Evolutionary conservation across 371 early-diverging fungal genomes (phyloP), one percentile per base, ranked within the genome.

Genomic region (Chytridium lagenaria): DNA sequence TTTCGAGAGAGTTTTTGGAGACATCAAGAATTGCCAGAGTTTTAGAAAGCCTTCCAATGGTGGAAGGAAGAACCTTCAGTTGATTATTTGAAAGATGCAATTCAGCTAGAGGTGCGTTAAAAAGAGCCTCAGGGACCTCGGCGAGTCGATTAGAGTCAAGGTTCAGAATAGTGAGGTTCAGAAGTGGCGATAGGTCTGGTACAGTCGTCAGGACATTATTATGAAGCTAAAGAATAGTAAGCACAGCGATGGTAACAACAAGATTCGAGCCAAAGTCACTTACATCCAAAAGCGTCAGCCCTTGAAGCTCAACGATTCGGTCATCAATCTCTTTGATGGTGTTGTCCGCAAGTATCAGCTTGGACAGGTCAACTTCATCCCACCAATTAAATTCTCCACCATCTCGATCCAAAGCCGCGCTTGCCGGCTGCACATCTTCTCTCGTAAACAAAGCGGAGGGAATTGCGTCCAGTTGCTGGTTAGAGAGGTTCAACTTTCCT

Each of bases 401-500:
- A 40, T 83, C 86, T 2, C 78, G 64, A 26, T 82, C 84, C 39
- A 81, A 78, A 64, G 80, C 78, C 33, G 88, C 85, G 68, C 90
- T 90, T 19, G 88, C 83, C 15, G 78, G 79, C 51, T 87, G 83
- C 23, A 87, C 85, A 70, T 89, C 90, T 65, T 90, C 88, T 88
- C 88, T 87, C 23, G 82, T 83, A 82, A 87, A 89, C 2, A 93
- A 83, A 50, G 85, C 86, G 26, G 85, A 79, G 0, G 95, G 94
- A 26, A 95, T 77, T 10, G 74, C 81, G 0, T 81, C 80, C 61
- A 95, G 79, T 30, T 79, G 77, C 68, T 91, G 86, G 75, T 85
- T 87, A 26, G 92, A 88, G 22, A 95, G 80, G 73, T 92, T 91
- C 39, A 95, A 81, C 65, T 84, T 87, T 22, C 94, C 93, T 33